A percentile compares a stretch with the other conserved stretches of the same genome.
Conservation (phyloP, 495 filamentous ascomycete species). For the Friedmanniomyces endolithicus region DNA sequence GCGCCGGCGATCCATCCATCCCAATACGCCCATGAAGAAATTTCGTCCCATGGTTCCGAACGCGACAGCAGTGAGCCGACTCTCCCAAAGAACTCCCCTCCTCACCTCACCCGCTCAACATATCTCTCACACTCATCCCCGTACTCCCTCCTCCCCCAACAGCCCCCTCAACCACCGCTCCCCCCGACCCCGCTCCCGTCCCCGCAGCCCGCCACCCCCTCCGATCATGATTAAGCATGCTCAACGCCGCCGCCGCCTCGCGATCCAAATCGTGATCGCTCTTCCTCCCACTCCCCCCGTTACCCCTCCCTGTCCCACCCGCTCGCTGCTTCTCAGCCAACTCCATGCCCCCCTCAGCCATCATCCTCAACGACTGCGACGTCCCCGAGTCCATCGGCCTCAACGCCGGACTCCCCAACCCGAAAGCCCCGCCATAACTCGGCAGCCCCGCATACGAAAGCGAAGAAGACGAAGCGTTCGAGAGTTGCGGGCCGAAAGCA, state of each 20-base stretch:
- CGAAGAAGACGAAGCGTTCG: too few relatives aligned
- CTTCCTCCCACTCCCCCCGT: conserved; percentile 8
- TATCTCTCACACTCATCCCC: conserved; percentile 27
- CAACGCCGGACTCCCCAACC: conserved; percentile 19
- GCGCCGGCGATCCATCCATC: too few relatives aligned
- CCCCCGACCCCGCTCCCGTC: background rate
- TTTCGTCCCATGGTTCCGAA: too few relatives aligned
- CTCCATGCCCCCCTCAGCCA: too few relatives aligned
- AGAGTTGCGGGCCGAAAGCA: conserved; percentile 17
- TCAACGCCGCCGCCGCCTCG: conserved; percentile 28
- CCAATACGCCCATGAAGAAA: too few relatives aligned
- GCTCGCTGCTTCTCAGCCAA: conserved; percentile 6
- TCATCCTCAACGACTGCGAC: too few relatives aligned
- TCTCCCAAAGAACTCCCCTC: too few relatives aligned
- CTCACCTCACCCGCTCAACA: conserved; percentile 21
- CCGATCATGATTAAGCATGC: conserved; percentile 31
- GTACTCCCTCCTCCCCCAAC: background rate
- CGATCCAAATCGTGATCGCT: conserved; percentile 25
- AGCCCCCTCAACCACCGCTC: background rate
- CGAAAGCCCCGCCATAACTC: too few relatives aligned
- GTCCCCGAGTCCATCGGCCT: conserved; percentile 11
- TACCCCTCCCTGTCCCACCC: conserved; percentile 4
- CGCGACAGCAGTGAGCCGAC: too few relatives aligned
- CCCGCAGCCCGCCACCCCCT: conserved; percentile 21
- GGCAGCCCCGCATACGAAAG: too few relatives aligned